phyloP scores from a whole-genome alignment of 2,329 filamentous ascomycete species.

The Nigrospora osmanthi region DNA sequence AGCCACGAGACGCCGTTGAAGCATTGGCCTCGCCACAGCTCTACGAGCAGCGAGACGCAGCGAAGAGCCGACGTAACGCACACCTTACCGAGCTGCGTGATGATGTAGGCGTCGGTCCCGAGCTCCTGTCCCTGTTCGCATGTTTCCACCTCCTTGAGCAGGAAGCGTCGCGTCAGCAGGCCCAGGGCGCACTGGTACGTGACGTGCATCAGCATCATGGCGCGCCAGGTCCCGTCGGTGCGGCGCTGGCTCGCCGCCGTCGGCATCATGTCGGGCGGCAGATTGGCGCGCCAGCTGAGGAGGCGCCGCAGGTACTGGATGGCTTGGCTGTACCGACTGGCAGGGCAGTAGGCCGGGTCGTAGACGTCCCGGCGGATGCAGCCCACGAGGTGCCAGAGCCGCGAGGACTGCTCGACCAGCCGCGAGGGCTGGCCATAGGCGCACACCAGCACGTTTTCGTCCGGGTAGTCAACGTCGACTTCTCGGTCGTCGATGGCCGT shows the following conservation, averaged over 20 bases:
- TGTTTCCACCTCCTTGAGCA: conserved; percentile 12
- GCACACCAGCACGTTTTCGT: conserved; percentile 10
- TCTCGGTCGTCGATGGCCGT: conserved; percentile 21
- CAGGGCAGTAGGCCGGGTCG: conserved; percentile 7
- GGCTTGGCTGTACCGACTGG: conserved; percentile 8
- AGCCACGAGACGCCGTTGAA: conserved; percentile 14
- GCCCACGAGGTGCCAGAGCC: conserved; percentile 14
- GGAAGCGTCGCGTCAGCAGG: conserved; percentile 19
- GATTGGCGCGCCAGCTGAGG: conserved; percentile 9
- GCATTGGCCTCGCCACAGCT: conserved; percentile 9
- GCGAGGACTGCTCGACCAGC: conserved; percentile 12
- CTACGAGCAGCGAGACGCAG: conserved; percentile 8
- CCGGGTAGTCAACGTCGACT: conserved; percentile 17
- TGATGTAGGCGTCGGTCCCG: conserved; percentile 8
- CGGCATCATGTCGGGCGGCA: conserved; percentile 9
- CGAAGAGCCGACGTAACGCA: conserved; percentile 15
- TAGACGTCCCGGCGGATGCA: conserved; percentile 20
- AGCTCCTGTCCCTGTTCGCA: conserved; percentile 3
- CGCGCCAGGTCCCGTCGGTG: conserved; percentile 12
- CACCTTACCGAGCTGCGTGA: conserved; percentile 9
- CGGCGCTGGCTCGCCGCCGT: not conserved
- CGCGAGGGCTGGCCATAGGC: conserved; percentile 7
- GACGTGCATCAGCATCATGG: conserved; percentile 15
- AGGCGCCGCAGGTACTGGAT: conserved; percentile 12
- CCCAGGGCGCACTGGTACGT: conserved; percentile 17